Conservation (phyloP, 2,329 filamentous ascomycete species). For the Cladosporium phlei region DNA sequence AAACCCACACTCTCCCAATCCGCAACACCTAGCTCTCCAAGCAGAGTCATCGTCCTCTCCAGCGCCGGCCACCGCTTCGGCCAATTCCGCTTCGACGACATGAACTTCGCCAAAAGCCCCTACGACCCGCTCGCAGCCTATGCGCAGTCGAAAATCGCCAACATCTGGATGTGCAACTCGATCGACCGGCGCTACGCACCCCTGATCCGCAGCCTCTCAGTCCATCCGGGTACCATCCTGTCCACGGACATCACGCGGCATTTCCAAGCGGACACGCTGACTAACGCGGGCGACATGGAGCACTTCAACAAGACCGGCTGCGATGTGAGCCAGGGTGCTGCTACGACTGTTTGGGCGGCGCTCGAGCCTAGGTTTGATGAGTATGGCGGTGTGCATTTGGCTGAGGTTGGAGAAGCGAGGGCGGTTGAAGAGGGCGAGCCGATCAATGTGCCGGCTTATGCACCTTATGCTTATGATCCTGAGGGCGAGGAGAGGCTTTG, state of each 20-base stretch:
- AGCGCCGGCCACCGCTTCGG: conserved; percentile 40
- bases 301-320: conserved; percentile 21
- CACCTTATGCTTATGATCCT: conserved; percentile 35
- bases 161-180: conserved; percentile 48
- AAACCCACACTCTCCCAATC: conserved; percentile 34
- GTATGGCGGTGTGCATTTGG: conserved; percentile 45
- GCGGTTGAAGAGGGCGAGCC: conserved; percentile 25
- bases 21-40: not conserved
- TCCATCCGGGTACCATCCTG: conserved; percentile 37
- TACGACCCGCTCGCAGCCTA: conserved; percentile 36
- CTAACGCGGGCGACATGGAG: conserved; percentile 10
- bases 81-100: conserved; percentile 26
- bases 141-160: conserved; percentile 49
- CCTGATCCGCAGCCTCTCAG: conserved; percentile 33
- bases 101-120: conserved; percentile 27
- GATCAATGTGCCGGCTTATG: conserved; percentile 30
- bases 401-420: conserved; percentile 36
- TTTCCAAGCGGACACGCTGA: conserved; percentile 8
- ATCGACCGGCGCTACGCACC: conserved; percentile 47
- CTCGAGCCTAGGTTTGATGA: conserved; percentile 25
- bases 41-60: conserved; percentile 41
- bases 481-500: conserved; percentile 41
- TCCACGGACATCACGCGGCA: conserved; percentile 7
- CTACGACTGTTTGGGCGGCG: conserved; percentile 46
- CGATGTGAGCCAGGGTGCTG: conserved; percentile 44